Percentiles rank a stretch among this genome's conserved stretches.
Conservation (phyloP, 2,329 filamentous ascomycete species). For the Ceratocystis diversiconidia region DNA sequence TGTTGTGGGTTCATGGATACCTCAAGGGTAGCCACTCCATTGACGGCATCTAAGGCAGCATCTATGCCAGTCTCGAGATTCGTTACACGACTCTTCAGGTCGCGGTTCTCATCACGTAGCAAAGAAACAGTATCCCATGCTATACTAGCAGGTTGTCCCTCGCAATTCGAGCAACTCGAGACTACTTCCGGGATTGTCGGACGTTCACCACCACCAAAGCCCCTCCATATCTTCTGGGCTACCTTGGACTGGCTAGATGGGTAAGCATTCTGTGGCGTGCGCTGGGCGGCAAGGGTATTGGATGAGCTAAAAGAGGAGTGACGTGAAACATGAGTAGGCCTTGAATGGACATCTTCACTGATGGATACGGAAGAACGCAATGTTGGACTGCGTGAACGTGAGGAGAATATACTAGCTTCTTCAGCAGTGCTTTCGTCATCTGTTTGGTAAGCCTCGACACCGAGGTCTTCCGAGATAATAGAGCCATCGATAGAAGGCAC, state of each 20-base stretch:
- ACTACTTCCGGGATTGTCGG: constrained; percentile 12
- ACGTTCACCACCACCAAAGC: constrained; percentile 2
- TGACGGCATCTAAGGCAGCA: constrained; percentile 44
- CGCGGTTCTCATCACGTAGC: constrained; percentile 47
- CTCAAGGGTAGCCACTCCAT: constrained; percentile 32
- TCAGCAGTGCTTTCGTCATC: constrained; percentile 36
- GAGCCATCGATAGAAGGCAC: constrained; percentile 24
- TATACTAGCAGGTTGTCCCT: constrained; percentile 42
- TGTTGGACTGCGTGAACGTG: constrained; percentile 44
- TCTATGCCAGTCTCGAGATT: constrained; percentile 47
- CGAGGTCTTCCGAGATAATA: constrained; percentile 38
- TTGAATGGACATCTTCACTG: constrained; percentile 7
- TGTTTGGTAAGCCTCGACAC: constrained; percentile 40
- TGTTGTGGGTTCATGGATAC: constrained; percentile 10
- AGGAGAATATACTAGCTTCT: constrained; percentile 46
- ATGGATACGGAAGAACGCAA: constrained; percentile 7
- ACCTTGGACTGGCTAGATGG: constrained; percentile 3
- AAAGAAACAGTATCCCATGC: constrained; percentile 53
- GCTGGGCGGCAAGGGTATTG: constrained; percentile 19
- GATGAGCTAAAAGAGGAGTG: constrained; percentile 26
- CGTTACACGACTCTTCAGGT: constrained; percentile 44
- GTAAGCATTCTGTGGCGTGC: constrained; percentile 18
- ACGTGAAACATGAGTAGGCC: not conserved
- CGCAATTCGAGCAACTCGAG: constrained; percentile 39
- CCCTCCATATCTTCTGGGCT: constrained; percentile 8